Base-by-base conservation (phyloP, 2,329 filamentous ascomycete genomes). In the Alternaria sp. region DNA sequence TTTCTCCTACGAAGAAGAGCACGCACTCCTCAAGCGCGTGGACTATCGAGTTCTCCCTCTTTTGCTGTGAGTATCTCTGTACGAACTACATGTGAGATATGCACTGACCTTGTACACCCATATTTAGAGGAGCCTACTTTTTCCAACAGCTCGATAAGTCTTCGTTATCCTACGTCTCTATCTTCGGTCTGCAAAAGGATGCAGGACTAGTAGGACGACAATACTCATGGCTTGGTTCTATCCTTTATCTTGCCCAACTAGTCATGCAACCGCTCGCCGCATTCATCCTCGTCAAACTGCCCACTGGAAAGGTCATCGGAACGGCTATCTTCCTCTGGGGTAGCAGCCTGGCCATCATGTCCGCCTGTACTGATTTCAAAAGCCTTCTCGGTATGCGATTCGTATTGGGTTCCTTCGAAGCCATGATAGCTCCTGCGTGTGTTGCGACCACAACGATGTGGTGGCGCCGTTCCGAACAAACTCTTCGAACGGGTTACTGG, bases 371-470 rank as follows among this genome's bases (percentile, higher is more conserved):
- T 1, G 73, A 74, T 59, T 81, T 80, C 54, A 65, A 62, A 9
- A 72, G 74, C 6, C 68, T 82, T 9, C 62, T 81, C 16, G 73
- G 70, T 3, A 67, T 76, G 16, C 69, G 80, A 3, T 81, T 83
- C 48, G 73, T 80, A 8, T 69, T 84, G 7, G 82, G 81, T 2
- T 67, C 75, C 2, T 81, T 81, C 54, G 65, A 69, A 36, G 66
- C 68, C 7, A 65, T 68, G 61, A 66, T 70, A 26, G 75, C 81
- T 11, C 85, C 86, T 0, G 83, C 82, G 20, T 88, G 87, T 63
- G 79, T 87, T 16, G 84, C 85, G 18, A 85, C 87, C 34, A 87
- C 86, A 1, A 82, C 85, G 55, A 86, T 87, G 84, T 88, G 86
- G 86, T 88, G 84, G 81, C 80, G 85, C 30, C 79, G 86, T 55